These are phyloP conservation scores for Pezicula rhizophila DNA, from an alignment of 2,329 filamentous ascomycete species.

Conservation along the genomic window DNA sequence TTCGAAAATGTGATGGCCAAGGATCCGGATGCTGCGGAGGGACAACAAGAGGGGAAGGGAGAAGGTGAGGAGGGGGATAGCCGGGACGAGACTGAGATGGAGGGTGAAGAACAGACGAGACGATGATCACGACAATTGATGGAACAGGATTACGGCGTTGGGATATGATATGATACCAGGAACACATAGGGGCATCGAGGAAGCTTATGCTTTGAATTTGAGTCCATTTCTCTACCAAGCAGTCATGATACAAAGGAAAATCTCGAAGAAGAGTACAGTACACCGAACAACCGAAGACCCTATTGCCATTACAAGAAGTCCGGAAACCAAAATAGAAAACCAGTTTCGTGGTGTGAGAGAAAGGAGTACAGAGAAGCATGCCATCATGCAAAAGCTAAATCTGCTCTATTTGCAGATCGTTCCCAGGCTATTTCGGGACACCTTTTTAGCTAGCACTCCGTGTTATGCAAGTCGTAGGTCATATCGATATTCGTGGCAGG, in stretches of 20 bases:
- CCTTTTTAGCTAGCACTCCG: conserved; percentile 14
- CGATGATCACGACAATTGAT: conserved; percentile 12
- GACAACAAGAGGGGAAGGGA: conserved; percentile 21
- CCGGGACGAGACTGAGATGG: conserved; percentile 1
- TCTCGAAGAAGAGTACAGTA: neutral
- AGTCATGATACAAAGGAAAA: conserved; percentile 28
- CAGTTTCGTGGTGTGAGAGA: conserved; percentile 3
- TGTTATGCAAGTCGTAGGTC: conserved; percentile 26
- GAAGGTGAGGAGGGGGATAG: conserved; percentile 21
- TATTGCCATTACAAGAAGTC: conserved; percentile 19
- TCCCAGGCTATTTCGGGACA: conserved; percentile 12
- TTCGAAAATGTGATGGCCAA: conserved; percentile 95
- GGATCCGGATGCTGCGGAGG: conserved; percentile 37
- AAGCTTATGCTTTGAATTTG: conserved; percentile 34
- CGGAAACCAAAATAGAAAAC: conserved; percentile 12
- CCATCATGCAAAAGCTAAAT: conserved; percentile 13
- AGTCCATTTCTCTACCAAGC: conserved; percentile 42
- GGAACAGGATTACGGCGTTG: conserved; percentile 11
- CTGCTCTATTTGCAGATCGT: conserved; percentile 13
- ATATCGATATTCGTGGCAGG: conserved; percentile 23
- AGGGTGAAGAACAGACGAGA: conserved; percentile 5
- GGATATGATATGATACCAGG: conserved; percentile 19
- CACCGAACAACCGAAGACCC: conserved; percentile 7
- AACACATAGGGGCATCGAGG: neutral
- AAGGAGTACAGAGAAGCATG: conserved; percentile 9